phyloP scores from a whole-genome alignment of 331 rosid genomes.

The Telfairia occidentalis region DNA sequence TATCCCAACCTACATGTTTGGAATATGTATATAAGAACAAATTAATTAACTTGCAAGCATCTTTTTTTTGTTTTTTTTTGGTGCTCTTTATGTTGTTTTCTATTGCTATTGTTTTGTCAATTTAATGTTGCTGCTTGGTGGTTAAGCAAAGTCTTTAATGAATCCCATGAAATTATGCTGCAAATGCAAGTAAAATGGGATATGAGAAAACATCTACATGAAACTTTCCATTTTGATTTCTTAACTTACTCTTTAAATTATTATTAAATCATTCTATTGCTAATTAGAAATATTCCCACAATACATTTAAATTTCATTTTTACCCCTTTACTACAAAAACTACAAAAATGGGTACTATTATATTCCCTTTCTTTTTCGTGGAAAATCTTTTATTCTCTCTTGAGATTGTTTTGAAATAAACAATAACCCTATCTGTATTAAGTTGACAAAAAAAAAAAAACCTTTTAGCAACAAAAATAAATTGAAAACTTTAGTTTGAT shows the following conservation, averaged over 20 bases:
- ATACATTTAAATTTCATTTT: neutral
- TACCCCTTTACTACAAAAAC: neutral
- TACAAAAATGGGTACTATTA: neutral
- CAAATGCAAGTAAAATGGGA: constrained; percentile 44
- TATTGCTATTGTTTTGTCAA: constrained; percentile 10
- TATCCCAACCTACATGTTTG: constrained; percentile 68
- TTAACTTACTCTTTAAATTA: neutral
- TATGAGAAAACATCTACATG: neutral
- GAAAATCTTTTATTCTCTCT: neutral
- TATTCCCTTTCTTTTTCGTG: neutral
- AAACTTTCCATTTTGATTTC: neutral
- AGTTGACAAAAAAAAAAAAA: neutral
- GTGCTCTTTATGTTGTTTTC: neutral
- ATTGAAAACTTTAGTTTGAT: neutral
- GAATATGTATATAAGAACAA: neutral
- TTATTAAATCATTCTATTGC: neutral
- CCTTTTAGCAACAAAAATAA: neutral
- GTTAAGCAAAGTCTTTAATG: constrained; percentile 12
- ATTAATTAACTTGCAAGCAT: neutral
- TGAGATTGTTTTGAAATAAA: neutral
- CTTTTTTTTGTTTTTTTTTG: neutral
- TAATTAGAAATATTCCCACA: neutral
- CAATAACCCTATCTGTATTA: too few species aligned
- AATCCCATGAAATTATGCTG: constrained; percentile 33
- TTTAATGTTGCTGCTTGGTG: constrained; percentile 20